Base-by-base conservation (phyloP, 2,329 filamentous ascomycete genomes). In the Cercospora nicotianae region DNA sequence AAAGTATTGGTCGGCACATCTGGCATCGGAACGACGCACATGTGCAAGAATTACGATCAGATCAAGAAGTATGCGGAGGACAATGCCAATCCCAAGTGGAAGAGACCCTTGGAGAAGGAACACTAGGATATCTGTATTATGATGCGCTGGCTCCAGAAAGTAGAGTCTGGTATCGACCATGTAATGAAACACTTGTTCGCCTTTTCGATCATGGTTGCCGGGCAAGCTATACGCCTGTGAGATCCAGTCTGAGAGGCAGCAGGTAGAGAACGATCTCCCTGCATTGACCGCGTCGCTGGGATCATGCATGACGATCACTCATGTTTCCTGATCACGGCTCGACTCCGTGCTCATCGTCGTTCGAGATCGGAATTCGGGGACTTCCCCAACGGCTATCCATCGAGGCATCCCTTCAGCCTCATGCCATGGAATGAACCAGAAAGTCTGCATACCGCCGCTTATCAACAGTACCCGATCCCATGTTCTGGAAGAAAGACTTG, bases 21-120 rank as follows among this genome's bases (percentile, higher is more conserved):
- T 36, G 65, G 65, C 20, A 48, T 67, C 13, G 59, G 59, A 20
- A 67, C 65, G 0, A 67, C 65, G 8, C 60, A 63, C 30, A 63
- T 63, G 48, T 67, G 65, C 51, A 67, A 67, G 36, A 63, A 58
- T 16, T 67, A 58, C 42, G 60, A 67, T 48, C 48, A 59, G 23
- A 48, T 67, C 12, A 28, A 48, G n/a, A 16, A 60, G 10, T 67
- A 67, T 36, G 65, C 65, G 13, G 65, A 67, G 9, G 51, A 48
- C 13, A 23, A 65, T 53, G 63, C 63, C 3, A 63, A 63, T 12
- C 60, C 60, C 4, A 53, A 36, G 30, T 63, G 60, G 60, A 63
- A 63, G 28, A 53, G 60, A 30, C 60, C 60, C 0, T 28, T 63
- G 42, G 48, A 63, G 45, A 63, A 63, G 10, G 60, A 63, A 30